phyloP scores from a whole-genome alignment of 257 asterid genomes.

The Phtheirospermum japonicum region DNA sequence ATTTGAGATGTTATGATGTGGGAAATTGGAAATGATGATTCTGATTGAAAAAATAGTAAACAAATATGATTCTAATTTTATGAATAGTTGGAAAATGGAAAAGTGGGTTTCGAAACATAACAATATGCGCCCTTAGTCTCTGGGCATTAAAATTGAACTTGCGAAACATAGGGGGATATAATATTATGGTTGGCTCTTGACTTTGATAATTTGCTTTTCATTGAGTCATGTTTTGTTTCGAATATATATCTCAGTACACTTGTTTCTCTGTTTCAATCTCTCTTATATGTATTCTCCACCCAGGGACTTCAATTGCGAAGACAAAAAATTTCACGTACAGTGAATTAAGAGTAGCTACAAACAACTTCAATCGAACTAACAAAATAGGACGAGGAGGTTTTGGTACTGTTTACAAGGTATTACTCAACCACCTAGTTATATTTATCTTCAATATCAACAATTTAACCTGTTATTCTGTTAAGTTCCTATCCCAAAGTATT shows the following conservation, averaged over 20 bases:
- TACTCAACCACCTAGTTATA: slow-evolving; percentile 16
- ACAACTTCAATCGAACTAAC: slow-evolving; percentile 57
- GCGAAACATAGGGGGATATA: background rate
- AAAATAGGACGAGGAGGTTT: slow-evolving; percentile 93
- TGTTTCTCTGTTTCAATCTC: slow-evolving; percentile 20
- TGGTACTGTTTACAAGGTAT: slow-evolving; percentile 91
- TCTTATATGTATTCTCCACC: slow-evolving; percentile 26
- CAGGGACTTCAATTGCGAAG: slow-evolving; percentile 44
- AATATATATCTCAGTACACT: slow-evolving; percentile 9
- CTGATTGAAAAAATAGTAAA: no score
- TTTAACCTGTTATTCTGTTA: slow-evolving; percentile 22
- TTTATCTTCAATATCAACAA: slow-evolving; percentile 2
- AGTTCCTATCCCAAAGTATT: slow-evolving; percentile 12
- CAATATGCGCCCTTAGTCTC: no score
- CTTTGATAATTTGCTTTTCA: background rate
- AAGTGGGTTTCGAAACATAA: no score
- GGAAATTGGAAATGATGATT: no score
- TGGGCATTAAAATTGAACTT: background rate
- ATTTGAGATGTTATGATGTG: no score
- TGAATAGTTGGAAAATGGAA: no score
- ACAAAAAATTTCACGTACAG: slow-evolving; percentile 61
- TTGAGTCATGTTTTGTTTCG: background rate
- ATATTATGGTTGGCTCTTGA: background rate
- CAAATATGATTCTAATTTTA: no score
- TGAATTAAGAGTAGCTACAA: slow-evolving; percentile 62